These are phyloP conservation scores for Helichrysum umbraculigerum DNA, from an alignment of 129 eudicot genomes.

Conservation along the genomic window DNA sequence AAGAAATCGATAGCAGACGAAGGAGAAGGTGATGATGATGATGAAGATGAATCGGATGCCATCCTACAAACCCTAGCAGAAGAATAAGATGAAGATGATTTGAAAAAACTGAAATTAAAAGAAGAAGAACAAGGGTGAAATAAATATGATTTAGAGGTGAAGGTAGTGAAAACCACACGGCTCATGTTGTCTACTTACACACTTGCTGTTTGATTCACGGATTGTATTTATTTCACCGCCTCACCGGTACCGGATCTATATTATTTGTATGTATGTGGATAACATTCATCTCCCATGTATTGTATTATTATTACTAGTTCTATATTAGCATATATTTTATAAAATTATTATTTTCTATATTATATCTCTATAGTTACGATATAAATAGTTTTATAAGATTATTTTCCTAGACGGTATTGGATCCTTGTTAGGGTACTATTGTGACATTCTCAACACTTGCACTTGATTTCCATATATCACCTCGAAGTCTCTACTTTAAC, in stretches of 20 bases:
- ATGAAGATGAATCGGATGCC: constrained; percentile 48
- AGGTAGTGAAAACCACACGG: constrained; percentile 29
- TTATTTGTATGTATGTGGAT: neutral
- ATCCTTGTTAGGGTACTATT: too few relatives aligned
- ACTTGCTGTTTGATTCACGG: neutral
- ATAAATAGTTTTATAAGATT: too few relatives aligned
- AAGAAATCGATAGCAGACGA: constrained; percentile 84
- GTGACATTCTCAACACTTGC: too few relatives aligned
- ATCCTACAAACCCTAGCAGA: constrained; percentile 48
- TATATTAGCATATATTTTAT: too few relatives aligned
- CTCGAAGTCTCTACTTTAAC: too few relatives aligned
- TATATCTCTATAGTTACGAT: too few relatives aligned
- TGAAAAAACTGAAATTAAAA: constrained; percentile 11
- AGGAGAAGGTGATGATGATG: constrained; percentile 59
- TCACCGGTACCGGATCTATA: neutral
- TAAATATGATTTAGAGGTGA: constrained; percentile 24
- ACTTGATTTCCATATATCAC: too few relatives aligned
- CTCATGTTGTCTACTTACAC: constrained; percentile 19
- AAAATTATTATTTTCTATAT: too few relatives aligned
- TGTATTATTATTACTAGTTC: too few relatives aligned
- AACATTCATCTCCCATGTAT: neutral
- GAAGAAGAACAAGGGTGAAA: neutral
- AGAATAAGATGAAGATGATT: constrained; percentile 24
- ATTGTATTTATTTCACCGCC: neutral
- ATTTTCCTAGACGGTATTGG: too few relatives aligned